Conservation (phyloP, 1,139 yeast genomes). For the Scheffersomyces stambukii region DNA sequence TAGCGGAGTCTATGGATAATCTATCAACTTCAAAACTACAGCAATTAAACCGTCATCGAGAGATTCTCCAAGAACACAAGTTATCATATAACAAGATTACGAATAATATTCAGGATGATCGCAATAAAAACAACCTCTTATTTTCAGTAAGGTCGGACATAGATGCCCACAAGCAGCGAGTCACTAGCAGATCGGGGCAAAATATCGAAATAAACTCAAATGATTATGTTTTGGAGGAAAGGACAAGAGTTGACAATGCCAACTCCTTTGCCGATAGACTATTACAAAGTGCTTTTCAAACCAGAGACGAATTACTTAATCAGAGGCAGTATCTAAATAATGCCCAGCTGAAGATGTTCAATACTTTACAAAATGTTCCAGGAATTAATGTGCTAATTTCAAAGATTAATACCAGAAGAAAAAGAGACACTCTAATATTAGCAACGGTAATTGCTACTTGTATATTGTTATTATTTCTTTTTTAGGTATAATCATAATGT, state of each 20-base stretch:
- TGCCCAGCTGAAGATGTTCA: slow-evolving; percentile 62
- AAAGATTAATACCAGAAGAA: slow-evolving; percentile 83
- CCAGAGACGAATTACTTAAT: slow-evolving; percentile 75
- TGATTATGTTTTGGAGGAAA: slow-evolving; percentile 75
- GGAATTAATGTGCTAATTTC: slow-evolving; percentile 75
- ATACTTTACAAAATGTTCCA: slow-evolving; percentile 66
- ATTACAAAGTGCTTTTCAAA: slow-evolving; percentile 78
- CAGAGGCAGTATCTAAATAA: slow-evolving; percentile 64
- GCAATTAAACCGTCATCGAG: slow-evolving; percentile 81
- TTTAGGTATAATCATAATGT: no score
- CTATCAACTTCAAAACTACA: slow-evolving; percentile 71
- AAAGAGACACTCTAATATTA: slow-evolving; percentile 82
- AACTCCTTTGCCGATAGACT: slow-evolving; percentile 76
- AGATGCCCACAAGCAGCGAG: slow-evolving; percentile 48
- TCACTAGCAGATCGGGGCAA: slow-evolving; percentile 1
- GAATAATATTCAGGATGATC: slow-evolving; percentile 61
- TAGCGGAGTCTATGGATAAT: slow-evolving; percentile 54
- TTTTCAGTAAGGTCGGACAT: slow-evolving; percentile 78
- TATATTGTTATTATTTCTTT: slow-evolving; percentile 62
- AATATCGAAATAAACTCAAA: slow-evolving; percentile 24
- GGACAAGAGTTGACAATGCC: slow-evolving; percentile 68
- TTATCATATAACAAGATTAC: slow-evolving; percentile 58
- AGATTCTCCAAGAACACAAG: slow-evolving; percentile 67
- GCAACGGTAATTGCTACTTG: slow-evolving; percentile 72
- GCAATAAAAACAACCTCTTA: slow-evolving; percentile 70